Base-by-base conservation (phyloP, 169 alveolate species). In the Plasmodium gaboni region DNA sequence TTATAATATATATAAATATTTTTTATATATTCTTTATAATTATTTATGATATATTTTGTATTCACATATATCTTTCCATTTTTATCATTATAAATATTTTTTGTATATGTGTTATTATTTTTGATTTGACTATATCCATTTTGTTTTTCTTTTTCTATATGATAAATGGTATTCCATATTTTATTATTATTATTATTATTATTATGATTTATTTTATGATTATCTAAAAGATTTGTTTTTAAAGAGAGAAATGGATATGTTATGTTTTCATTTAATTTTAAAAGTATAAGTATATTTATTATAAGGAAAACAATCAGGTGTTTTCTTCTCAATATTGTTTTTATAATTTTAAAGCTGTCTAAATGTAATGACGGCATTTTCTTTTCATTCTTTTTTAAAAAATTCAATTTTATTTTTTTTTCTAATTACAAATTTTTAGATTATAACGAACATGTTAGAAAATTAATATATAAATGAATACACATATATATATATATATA, bases 221-320 rank as follows among this genome's bases (percentile, higher is more conserved):
- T 32, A 32, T 32, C 44, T 32, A 32, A 32, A 32, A 32, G 4
- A 32, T 5, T 32, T 32, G 1, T 32, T 32, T 32, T 32, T 32
- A 32, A 32, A 32, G 44, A 32, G 44, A 8, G 38, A n/a, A 64
- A 32, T 22, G 42, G 38, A 26, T 44, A 24, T 44, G 73, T 42
- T 78, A 22, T 51, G 17, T 78, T 38, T 65, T 24, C 48, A 63
- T 38, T n/a, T 19, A 59, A 55, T 22, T 38, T 1, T 10, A 70
- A 48, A 63, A 69, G 28, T n/a, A 59, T 15, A 57, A 78, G 42
- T 38, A 67, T 13, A 51, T 51, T 78, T n/a, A 78, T 15, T n/a
- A 78, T 32, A 32, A 32, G 53, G 67, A 78, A 60, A 4, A 60
- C 67, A 78, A 57, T 13, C n/a, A 78, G 68, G 70, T 64, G 60